Evolutionary conservation across 345 rosid species (phyloP).

Genomic region (Acer yangbiense): DNA sequence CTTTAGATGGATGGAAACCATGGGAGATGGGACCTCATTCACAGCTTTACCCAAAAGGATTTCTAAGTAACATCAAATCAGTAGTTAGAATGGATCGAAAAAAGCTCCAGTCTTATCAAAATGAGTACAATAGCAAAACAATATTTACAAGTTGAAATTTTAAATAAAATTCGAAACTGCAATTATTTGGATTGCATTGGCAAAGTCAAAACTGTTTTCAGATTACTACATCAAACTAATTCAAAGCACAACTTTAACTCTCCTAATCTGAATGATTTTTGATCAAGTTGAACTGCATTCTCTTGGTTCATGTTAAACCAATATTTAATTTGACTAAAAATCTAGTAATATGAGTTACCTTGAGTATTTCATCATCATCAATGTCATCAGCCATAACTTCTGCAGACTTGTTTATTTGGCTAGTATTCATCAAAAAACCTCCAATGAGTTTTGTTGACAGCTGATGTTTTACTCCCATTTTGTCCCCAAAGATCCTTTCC

Average conservation of each 20-base stretch:
- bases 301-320: constrained; percentile 5
- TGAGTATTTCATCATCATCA: constrained; percentile 82
- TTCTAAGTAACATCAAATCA: not conserved
- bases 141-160: not conserved
- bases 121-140: not conserved
- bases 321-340: constrained; percentile 13
- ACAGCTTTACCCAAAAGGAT: not conserved
- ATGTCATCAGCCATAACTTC: constrained; percentile 55
- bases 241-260: not conserved
- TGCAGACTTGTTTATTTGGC: constrained; percentile 34
- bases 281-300: not conserved
- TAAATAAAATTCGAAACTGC: not conserved
- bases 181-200: constrained; percentile 11
- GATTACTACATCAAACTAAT: constrained; percentile 4
- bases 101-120: not conserved
- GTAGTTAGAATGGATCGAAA: not conserved
- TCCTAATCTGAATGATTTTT: not conserved
- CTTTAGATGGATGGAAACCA: constrained; percentile 13
- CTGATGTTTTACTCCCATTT: constrained; percentile 34
- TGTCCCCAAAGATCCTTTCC: constrained; percentile 32
- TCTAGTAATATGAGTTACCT: constrained; percentile 49
- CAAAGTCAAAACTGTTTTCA: constrained; percentile 5
- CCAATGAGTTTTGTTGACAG: constrained; percentile 24
- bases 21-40: not conserved
- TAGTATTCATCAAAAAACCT: constrained; percentile 31